Conservation (phyloP, 2,329 filamentous ascomycete species). For the Alternaria sp. region DNA sequence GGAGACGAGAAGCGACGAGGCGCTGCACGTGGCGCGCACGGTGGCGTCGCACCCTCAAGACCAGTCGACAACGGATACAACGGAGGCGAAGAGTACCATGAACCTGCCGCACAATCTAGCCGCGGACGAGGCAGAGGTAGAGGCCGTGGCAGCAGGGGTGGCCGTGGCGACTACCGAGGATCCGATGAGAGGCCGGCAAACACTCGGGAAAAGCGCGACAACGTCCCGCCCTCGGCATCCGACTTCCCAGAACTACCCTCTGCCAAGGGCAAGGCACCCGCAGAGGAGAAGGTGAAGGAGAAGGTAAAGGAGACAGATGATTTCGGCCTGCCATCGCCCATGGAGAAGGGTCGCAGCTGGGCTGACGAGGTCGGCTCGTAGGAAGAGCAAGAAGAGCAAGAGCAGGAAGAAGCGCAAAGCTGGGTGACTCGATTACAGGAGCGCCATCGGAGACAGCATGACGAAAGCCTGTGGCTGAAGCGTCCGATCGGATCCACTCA, state of each 20-base stretch:
- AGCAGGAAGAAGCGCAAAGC: neutral
- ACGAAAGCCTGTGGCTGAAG: neutral
- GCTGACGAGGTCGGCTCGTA: conserved; percentile 52
- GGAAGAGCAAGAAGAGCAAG: conserved; percentile 12
- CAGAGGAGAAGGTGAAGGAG: conserved; percentile 9
- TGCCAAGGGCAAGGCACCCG: conserved; percentile 23
- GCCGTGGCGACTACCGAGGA: conserved; percentile 32
- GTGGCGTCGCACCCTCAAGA: conserved; percentile 52
- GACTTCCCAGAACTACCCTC: conserved; percentile 56
- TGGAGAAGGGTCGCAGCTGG: conserved; percentile 48
- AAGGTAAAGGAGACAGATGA: conserved; percentile 30
- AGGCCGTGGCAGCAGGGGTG: conserved; percentile 43
- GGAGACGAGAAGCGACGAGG: conserved; percentile 51
- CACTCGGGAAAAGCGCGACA: conserved; percentile 13
- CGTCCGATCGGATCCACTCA: neutral
- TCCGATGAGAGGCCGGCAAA: conserved; percentile 10
- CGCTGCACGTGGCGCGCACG: conserved; percentile 59
- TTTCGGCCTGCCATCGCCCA: conserved; percentile 39
- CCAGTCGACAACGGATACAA: conserved; percentile 25
- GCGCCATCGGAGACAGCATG: neutral
- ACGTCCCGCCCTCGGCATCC: conserved; percentile 45
- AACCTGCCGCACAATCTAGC: conserved; percentile 21
- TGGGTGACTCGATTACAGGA: neutral
- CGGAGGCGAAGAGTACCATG: conserved; percentile 22
- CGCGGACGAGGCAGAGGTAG: conserved; percentile 43